Conservation (phyloP, 768 basidiomycete genomes). For the Mycena crocata region DNA sequence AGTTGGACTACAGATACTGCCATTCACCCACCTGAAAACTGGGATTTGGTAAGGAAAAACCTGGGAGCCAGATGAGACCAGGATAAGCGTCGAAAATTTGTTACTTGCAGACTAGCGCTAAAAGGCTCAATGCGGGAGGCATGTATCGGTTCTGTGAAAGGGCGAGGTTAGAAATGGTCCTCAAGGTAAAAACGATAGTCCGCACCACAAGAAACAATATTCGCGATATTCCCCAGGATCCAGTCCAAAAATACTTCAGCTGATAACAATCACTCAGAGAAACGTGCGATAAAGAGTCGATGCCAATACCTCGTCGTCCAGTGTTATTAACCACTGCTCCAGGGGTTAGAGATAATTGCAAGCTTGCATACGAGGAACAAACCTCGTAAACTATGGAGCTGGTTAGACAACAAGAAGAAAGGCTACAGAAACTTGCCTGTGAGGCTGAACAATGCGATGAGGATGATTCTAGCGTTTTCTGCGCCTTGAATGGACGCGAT, state of each 20-base stretch:
- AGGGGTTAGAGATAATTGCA: neutral
- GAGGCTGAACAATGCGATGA: slow-evolving; percentile 31
- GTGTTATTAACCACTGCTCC: slow-evolving; percentile 44
- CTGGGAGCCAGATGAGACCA: slow-evolving; percentile 28
- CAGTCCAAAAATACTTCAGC: slow-evolving; percentile 56
- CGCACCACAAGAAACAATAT: slow-evolving; percentile 52
- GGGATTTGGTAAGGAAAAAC: slow-evolving; percentile 41
- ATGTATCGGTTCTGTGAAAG: slow-evolving; percentile 49
- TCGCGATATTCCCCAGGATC: slow-evolving; percentile 49
- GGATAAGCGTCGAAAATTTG: slow-evolving; percentile 30
- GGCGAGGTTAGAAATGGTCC: neutral
- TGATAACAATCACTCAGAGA: slow-evolving; percentile 26
- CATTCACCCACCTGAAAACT: slow-evolving; percentile 36
- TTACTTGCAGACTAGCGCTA: slow-evolving; percentile 16
- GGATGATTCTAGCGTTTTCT: slow-evolving; percentile 25
- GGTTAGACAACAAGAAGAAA: neutral
- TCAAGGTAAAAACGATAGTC: neutral
- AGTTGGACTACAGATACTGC: neutral
- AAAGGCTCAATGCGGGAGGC: slow-evolving; percentile 37
- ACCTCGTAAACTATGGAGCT: slow-evolving; percentile 30
- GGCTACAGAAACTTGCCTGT: slow-evolving; percentile 11
- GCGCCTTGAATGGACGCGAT: slow-evolving; percentile 24
- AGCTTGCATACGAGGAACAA: neutral
- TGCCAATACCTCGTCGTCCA: slow-evolving; percentile 50
- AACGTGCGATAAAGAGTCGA: neutral